Percentiles rank a stretch among this genome's conserved stretches.
Conservation (phyloP, 805 yeast species). For the Ogataea chonburiensis region DNA sequence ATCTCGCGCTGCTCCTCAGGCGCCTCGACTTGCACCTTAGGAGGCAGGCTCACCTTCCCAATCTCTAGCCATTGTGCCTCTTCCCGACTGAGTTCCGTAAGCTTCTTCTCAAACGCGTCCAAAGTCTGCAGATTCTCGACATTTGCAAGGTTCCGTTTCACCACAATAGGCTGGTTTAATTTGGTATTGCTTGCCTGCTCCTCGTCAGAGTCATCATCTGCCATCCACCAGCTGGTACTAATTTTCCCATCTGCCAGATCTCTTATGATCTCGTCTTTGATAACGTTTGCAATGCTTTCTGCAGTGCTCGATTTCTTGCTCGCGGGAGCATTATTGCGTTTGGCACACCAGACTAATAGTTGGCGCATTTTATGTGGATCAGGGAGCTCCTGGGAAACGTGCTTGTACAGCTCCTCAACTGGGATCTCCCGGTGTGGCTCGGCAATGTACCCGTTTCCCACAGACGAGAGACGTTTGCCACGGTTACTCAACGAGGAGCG, state of each 20-base stretch:
- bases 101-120: slow-evolving; percentile 43
- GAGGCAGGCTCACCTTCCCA: slow-evolving; percentile 10
- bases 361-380: slow-evolving; percentile 76
- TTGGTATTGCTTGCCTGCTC: slow-evolving; percentile 23
- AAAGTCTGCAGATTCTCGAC: slow-evolving; percentile 48
- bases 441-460: slow-evolving; percentile 70
- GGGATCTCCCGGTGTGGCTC: slow-evolving; percentile 65
- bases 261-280: slow-evolving; percentile 59
- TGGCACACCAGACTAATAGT: slow-evolving; percentile 64
- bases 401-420: slow-evolving; percentile 54
- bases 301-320: slow-evolving; percentile 14
- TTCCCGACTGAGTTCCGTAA: slow-evolving; percentile 45
- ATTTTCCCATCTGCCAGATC: slow-evolving; percentile 61
- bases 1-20: slow-evolving; percentile 5
- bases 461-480: slow-evolving; percentile 71
- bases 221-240: slow-evolving; percentile 67
- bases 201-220: slow-evolving; percentile 30
- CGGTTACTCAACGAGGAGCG: slow-evolving; percentile 54
- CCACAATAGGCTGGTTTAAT: slow-evolving; percentile 32
- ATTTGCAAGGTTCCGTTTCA: slow-evolving; percentile 62
- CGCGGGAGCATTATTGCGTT: slow-evolving; percentile 40
- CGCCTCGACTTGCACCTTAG: slow-evolving; percentile 14
- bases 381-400: slow-evolving; percentile 58
- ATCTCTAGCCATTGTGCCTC: slow-evolving; percentile 43
- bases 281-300: slow-evolving; percentile 58